phyloP scores from a whole-genome alignment of 192 early-diverging fungal genomes.

The Backusella luteola region DNA sequence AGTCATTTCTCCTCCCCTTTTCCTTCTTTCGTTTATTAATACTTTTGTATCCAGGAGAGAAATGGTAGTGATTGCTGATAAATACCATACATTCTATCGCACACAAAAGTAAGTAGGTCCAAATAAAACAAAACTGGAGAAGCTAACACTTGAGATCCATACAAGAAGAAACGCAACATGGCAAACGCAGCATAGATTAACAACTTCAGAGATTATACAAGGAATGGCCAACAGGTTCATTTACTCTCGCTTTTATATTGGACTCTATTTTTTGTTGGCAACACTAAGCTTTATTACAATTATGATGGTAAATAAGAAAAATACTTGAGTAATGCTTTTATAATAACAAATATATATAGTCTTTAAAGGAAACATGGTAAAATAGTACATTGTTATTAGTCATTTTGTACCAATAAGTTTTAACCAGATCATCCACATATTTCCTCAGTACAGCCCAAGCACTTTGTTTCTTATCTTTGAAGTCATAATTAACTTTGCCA shows the following conservation, averaged over 20 bases:
- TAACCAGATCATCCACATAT: neutral
- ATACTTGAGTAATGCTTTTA: neutral
- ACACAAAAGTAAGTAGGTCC: neutral
- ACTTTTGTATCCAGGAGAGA: neutral
- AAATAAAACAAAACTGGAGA: neutral
- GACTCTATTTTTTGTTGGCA: conserved; percentile 50
- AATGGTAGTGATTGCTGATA: conserved; percentile 3
- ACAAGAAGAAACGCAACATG: conserved; percentile 7
- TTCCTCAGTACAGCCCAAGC: conserved; percentile 49
- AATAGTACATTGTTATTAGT: neutral
- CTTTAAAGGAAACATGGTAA: conserved; percentile 46
- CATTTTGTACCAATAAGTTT: neutral
- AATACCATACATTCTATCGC: conserved; percentile 1
- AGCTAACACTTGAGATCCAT: neutral
- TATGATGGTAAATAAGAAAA: conserved; percentile 33
- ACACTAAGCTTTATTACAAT: conserved; percentile 49
- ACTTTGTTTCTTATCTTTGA: conserved; percentile 68
- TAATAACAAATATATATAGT: conserved; percentile 16
- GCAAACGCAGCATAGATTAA: conserved; percentile 48
- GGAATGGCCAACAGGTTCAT: conserved; percentile 58
- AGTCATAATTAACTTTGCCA: conserved; percentile 67
- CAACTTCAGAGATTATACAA: conserved; percentile 48
- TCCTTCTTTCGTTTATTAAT: neutral
- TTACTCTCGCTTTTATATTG: conserved; percentile 57
- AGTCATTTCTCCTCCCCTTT: neutral